These are phyloP conservation scores for Phytophthora foliorum DNA, from an alignment of 352 stramenopile genomes.

Conservation along the genomic window DNA sequence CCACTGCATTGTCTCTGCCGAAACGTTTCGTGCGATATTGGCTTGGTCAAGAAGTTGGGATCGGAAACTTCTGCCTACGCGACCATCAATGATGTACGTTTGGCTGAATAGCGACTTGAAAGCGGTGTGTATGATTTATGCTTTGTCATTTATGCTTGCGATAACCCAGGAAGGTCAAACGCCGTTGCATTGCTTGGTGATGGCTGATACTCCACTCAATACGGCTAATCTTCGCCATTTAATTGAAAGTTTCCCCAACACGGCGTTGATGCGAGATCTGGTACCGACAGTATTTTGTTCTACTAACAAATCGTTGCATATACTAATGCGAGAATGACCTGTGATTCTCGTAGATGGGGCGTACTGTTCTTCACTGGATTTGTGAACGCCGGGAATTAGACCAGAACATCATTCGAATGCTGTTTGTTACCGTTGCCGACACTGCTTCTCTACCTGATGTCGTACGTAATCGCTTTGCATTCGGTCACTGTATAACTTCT, in stretches of 20 bases:
- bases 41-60: conserved; percentile 52
- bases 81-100: conserved; percentile 51
- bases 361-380: conserved; percentile 68
- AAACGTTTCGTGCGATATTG: conserved; percentile 52
- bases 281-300: conserved; percentile 26
- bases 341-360: conserved; percentile 40
- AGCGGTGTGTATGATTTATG: not conserved
- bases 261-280: conserved; percentile 45
- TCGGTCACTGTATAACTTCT: not conserved
- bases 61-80: conserved; percentile 39
- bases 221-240: conserved; percentile 49
- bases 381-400: conserved; percentile 48
- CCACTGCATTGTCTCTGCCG: conserved; percentile 65
- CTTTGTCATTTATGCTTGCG: not conserved
- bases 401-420: conserved; percentile 22
- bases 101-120: not conserved
- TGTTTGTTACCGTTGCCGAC: conserved; percentile 37
- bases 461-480: conserved; percentile 7
- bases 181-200: conserved; percentile 58
- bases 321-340: not conserved
- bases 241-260: conserved; percentile 41
- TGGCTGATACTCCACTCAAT: conserved; percentile 35
- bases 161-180: conserved; percentile 45
- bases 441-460: conserved; percentile 23
- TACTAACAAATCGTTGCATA: not conserved